Percentiles rank a stretch among this genome's conserved stretches.
These are phyloP conservation scores for Quercus tomentella DNA, from an alignment of 331 rosid species.

Conservation along the genomic window DNA sequence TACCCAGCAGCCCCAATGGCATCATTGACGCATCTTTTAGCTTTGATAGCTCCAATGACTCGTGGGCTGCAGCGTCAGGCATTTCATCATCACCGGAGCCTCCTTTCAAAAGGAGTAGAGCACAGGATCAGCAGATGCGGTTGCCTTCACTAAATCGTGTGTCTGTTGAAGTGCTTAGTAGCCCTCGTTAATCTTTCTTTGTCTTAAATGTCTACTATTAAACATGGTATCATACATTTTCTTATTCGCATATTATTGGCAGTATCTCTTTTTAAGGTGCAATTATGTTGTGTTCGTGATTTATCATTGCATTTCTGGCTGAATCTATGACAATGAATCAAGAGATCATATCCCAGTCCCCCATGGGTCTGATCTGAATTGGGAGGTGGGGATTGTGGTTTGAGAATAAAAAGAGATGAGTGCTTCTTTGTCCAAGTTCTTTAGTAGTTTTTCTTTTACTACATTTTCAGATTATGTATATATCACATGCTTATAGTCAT, in stretches of 20 bases:
- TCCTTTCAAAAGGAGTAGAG: constrained; percentile 57
- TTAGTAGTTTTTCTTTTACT: constrained; percentile 3
- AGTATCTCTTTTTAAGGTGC: constrained; percentile 35
- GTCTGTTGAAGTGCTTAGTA: constrained; percentile 61
- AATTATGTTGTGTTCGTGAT: constrained; percentile 32
- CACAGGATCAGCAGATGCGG: constrained; percentile 75
- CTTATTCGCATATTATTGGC: constrained; percentile 37
- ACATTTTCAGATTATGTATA: not conserved
- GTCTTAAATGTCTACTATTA: constrained; percentile 40
- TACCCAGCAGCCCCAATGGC: constrained; percentile 61
- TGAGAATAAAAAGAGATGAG: constrained; percentile 33
- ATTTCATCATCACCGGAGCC: constrained; percentile 48
- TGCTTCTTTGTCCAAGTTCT: constrained; percentile 14
- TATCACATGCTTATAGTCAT: not conserved
- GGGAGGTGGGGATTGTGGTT: constrained; percentile 30
- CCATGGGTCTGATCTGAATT: constrained; percentile 11
- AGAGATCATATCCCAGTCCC: constrained; percentile 19
- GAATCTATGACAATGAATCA: constrained; percentile 37
- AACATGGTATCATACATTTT: constrained; percentile 38
- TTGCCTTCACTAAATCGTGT: constrained; percentile 58
- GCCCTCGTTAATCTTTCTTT: constrained; percentile 50
- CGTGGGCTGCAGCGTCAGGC: constrained; percentile 47
- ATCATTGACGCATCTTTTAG: constrained; percentile 66
- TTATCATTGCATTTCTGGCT: constrained; percentile 30
- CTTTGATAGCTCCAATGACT: constrained; percentile 71